phyloP scores from a whole-genome alignment of 2,329 filamentous ascomycete genomes.

The Sporothrix euskadiensis region DNA sequence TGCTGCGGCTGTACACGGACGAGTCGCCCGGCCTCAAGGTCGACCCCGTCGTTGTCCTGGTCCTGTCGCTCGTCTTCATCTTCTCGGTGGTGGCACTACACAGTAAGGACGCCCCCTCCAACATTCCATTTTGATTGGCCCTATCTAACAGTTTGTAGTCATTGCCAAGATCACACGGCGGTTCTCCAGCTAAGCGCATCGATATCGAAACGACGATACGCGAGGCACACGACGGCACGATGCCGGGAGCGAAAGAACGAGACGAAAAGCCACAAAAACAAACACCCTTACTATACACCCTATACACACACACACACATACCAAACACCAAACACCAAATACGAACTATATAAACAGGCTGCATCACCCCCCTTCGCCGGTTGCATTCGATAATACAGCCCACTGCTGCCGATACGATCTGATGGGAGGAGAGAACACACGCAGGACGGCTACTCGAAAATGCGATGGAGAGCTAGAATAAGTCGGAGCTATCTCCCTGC shows the following conservation, averaged over 20 bases:
- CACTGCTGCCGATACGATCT: neutral
- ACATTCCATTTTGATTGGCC: constrained; percentile 11
- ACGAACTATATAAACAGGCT: neutral
- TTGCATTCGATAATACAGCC: neutral
- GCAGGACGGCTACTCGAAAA: neutral
- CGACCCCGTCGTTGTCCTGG: constrained; percentile 94
- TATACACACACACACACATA: neutral
- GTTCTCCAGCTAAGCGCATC: constrained; percentile 36
- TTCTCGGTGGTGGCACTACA: constrained; percentile 97
- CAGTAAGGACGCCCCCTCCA: constrained; percentile 62
- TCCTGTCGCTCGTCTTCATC: constrained; percentile 96
- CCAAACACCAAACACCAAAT: neutral
- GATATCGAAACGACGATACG: neutral
- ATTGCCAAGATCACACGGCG: constrained; percentile 36
- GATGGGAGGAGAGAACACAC: neutral
- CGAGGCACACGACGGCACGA: neutral
- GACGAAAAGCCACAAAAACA: neutral
- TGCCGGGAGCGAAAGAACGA: neutral
- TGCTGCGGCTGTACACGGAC: constrained; percentile 97
- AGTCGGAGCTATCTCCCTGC: constrained; percentile 3
- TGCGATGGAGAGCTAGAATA: neutral
- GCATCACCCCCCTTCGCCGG: neutral
- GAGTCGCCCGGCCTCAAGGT: constrained; percentile 97
- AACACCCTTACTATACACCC: neutral
- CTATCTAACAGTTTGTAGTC: constrained; percentile 27